Evolutionary conservation across 2,329 filamentous ascomycete genomes (phyloP), one percentile per base, ranked within the genome.

Genomic region (Xylaria sp.): DNA sequence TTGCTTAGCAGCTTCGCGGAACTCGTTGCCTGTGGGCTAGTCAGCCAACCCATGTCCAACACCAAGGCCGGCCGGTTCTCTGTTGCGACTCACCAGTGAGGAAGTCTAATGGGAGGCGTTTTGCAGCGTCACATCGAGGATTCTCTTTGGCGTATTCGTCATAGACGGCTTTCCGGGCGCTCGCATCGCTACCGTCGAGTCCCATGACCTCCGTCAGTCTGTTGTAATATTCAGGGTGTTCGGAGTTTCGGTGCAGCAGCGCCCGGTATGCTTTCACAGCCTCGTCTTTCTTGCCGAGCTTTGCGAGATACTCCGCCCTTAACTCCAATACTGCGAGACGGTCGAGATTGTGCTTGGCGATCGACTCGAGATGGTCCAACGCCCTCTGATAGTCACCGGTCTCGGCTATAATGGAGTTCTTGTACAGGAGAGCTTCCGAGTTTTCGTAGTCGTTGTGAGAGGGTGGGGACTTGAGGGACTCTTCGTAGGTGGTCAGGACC

Each of bases 381-480:
- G 96, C 96, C 76, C 92, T 89, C 77, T 97, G 86, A 60, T 90
- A 87, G 73, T 98, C 91, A 18, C 94, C 94, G 67, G 90, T 89
- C 82, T 98, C 97, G 46, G 93, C 94, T 78, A 99, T 98, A 77
- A 99, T 90, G 56, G 87, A 88, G 82, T 98, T 99, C 83, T 97
- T 98, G 85, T 99, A 99, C 82, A 99, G 86, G 67, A 94, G 86
- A 54, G 95, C 94, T 83, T 99, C 96, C 39, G 94, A 96, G 81
- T 98, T 93, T 81, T 99, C 96, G 77, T 95, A 88, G 78, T 98
- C 95, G 58, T 87, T 85, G 78, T 91, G 91, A 13, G 90, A 87
- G 1, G 94, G 94, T 10, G 91, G 88, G 13, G 88, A 87, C 83
- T 97, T 98, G 72, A 99, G 81, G 0, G 95, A 98, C 71, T 96